Evolutionary conservation across 768 basidiomycete genomes (phyloP), one percentile per base, ranked within the genome.

Genomic region (Boletus vermiculosoides): DNA sequence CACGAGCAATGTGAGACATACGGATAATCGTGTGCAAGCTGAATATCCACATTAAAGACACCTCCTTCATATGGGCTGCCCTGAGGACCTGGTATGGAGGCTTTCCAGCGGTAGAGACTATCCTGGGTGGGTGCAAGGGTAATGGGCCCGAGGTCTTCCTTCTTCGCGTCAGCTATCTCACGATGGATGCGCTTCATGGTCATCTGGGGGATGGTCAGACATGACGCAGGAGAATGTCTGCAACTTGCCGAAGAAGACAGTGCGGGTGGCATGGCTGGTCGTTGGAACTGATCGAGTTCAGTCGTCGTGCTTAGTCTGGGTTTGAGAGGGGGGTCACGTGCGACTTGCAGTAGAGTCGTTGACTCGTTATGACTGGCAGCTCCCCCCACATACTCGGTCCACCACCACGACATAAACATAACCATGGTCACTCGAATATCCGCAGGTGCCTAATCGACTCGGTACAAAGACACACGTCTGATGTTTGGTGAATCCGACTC

Each of bases 401-500:
- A 40, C 36, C 5, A 50, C 52, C 9, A 20, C 52, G 18, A 20
- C 36, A 15, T 12, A 47, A 9, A 54, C 46, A 47, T 41, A 60
- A 72, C 71, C 39, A 84, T 84, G 83, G 77, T 81, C 62, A 73
- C 80, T 74, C 84, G 82, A 80, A 84, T 85, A 84, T 75, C 71
- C 62, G 51, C 56, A 45, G 70, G 57, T 45, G 41, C 57, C 20
- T 55, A 58, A 59, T 55, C 40, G 49, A 60, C 56, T 36, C 34
- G 6, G 20, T 16, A 36, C 36, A 57, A 44, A 45, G 16, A 22
- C 28, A 33, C 2, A 18, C 40, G 16, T 34, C 36, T 49, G 44
- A 92, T 92, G 90, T 92, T 92, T 65, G 88, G 89, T 46, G 92
- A 92, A 79, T 83, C 82, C 54, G 86, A 89, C 66, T 87, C 86